Evolutionary conservation across 2,329 filamentous ascomycete genomes (phyloP).

Genomic region (Penicillium decumbens): DNA sequence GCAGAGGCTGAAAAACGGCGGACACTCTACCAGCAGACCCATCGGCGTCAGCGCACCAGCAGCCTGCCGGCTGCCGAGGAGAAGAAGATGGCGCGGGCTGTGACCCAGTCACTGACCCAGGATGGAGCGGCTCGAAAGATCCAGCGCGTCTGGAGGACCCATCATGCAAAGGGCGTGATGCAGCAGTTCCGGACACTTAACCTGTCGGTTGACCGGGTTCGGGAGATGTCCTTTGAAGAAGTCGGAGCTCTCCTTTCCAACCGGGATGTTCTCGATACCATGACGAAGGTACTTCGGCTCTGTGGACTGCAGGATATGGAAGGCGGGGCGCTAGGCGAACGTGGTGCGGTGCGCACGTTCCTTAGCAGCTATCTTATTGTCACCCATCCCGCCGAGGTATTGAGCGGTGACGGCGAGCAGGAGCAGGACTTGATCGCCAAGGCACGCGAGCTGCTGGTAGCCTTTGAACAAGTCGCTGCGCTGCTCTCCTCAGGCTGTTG

Average conservation of each 20-base stretch:
- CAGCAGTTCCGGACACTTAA: slow-evolving; percentile 49
- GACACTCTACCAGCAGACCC: slow-evolving; percentile 44
- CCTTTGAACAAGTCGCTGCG: slow-evolving; percentile 52
- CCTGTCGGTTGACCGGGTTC: slow-evolving; percentile 51
- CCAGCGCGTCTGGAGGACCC: slow-evolving; percentile 55
- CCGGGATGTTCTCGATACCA: slow-evolving; percentile 49
- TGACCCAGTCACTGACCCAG: slow-evolving; percentile 42
- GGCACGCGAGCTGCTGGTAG: slow-evolving; percentile 54
- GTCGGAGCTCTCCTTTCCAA: slow-evolving; percentile 54
- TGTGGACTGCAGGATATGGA: slow-evolving; percentile 53
- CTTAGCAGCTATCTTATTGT: slow-evolving; percentile 60
- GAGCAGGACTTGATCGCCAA: slow-evolving; percentile 60
- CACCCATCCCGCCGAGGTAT: slow-evolving; percentile 56
- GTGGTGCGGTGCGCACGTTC: slow-evolving; percentile 57
- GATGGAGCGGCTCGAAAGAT: slow-evolving; percentile 55
- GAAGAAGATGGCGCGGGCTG: slow-evolving; percentile 37
- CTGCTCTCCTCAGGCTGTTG: slow-evolving; percentile 46
- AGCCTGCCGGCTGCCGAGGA: slow-evolving; percentile 47
- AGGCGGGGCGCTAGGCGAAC: slow-evolving; percentile 44
- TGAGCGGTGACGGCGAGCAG: slow-evolving; percentile 59
- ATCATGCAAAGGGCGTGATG: slow-evolving; percentile 48
- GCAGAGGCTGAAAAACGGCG: slow-evolving; percentile 60
- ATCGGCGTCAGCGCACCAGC: slow-evolving; percentile 49
- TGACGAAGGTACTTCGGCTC: slow-evolving; percentile 53
- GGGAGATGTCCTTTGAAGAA: slow-evolving; percentile 54